Evolutionary conservation across 805 yeast genomes (phyloP).

Genomic region (Maudiozyma saulgeensis): DNA sequence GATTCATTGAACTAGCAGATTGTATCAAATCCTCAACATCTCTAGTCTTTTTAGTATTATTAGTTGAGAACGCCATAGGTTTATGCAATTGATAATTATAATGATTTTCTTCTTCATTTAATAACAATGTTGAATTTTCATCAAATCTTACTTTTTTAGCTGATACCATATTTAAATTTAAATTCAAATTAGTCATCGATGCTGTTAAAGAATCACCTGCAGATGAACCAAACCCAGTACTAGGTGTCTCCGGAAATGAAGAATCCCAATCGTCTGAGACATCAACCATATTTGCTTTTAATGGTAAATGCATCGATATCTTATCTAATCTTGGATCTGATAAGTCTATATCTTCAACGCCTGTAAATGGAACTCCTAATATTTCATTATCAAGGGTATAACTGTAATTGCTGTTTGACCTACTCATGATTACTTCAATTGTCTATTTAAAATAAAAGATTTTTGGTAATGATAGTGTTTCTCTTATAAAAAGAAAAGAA

Average conservation of each 20-base stretch:
- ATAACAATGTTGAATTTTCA: background rate
- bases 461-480: too few relatives aligned
- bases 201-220: background rate
- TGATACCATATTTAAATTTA: background rate
- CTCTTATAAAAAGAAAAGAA: too few relatives aligned
- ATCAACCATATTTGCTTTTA: constrained; percentile 8
- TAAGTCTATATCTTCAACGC: background rate
- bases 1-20: constrained; percentile 22
- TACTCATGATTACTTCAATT: background rate
- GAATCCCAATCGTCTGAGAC: constrained; percentile 9
- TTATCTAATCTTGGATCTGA: background rate
- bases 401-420: background rate
- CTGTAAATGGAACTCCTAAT: background rate
- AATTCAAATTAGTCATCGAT: background rate
- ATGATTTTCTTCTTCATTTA: background rate
- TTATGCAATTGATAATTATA: constrained; percentile 1
- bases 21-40: constrained; percentile 23
- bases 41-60: background rate
- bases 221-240: background rate
- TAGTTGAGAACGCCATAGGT: background rate
- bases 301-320: constrained; percentile 5
- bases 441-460: too few relatives aligned
- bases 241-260: constrained; percentile 6
- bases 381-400: background rate
- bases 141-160: constrained; percentile 6